Evolutionary conservation across 1,284 basidiomycete genomes (phyloP).

Genomic region (Inonotus obliquus): DNA sequence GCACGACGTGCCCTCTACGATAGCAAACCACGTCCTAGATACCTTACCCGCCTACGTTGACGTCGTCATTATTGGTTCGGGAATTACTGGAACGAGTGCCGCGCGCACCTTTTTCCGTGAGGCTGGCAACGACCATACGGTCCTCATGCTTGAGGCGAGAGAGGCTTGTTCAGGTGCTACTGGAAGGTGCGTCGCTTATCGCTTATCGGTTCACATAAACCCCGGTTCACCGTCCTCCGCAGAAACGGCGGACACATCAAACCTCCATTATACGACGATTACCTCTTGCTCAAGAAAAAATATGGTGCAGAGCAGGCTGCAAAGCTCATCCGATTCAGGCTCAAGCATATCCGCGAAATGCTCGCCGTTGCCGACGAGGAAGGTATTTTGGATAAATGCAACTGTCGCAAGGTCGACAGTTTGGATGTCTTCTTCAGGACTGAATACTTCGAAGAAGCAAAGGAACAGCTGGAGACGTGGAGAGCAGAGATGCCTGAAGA

Average conservation of each 20-base stretch:
- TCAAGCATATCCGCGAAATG: constrained; percentile 49
- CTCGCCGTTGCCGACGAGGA: constrained; percentile 43
- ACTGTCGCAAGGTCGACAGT: constrained; percentile 44
- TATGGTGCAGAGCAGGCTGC: constrained; percentile 45
- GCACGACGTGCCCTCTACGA: constrained; percentile 48
- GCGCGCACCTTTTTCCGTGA: constrained; percentile 47
- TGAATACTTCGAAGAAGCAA: constrained; percentile 35
- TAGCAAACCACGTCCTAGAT: constrained; percentile 36
- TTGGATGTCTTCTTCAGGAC: constrained; percentile 44
- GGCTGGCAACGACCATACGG: constrained; percentile 29
- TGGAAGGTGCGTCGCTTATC: constrained; percentile 44
- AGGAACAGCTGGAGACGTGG: constrained; percentile 37
- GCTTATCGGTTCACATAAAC: neutral
- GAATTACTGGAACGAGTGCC: constrained; percentile 61
- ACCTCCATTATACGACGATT: constrained; percentile 58
- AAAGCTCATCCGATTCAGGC: constrained; percentile 54
- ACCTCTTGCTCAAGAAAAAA: constrained; percentile 41
- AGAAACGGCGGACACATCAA: constrained; percentile 73
- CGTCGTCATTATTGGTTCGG: constrained; percentile 60
- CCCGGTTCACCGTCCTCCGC: neutral
- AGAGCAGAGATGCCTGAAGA: constrained; percentile 42
- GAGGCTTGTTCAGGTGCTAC: constrained; percentile 69
- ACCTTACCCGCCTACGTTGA: constrained; percentile 50
- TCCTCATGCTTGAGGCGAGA: constrained; percentile 67
- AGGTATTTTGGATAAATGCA: constrained; percentile 35